phyloP scores from a whole-genome alignment of 2,329 filamentous ascomycete genomes.

The Westerdykella aurantiaca region DNA sequence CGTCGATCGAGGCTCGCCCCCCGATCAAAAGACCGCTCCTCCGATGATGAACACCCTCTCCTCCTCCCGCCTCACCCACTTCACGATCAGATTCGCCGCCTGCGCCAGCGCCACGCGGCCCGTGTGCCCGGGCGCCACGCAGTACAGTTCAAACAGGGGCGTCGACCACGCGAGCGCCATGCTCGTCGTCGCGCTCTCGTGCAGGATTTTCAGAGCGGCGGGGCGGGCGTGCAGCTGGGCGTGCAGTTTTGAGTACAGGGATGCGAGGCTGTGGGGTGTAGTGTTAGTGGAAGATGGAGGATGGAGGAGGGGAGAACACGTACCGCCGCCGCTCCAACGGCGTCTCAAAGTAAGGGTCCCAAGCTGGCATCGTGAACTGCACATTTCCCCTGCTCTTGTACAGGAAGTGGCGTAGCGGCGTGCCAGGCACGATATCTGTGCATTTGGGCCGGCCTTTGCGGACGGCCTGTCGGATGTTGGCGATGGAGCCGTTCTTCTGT shows the following conservation, averaged over 20 bases:
- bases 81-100: conserved; percentile 80
- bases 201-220: conserved; percentile 78
- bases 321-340: conserved; percentile 59
- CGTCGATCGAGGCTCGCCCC: no score
- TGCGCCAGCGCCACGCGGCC: conserved; percentile 64
- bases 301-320: conserved; percentile 8
- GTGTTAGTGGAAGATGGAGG: not conserved
- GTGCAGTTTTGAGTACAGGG: conserved; percentile 79
- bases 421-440: conserved; percentile 72
- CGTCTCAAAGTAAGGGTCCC: conserved; percentile 60
- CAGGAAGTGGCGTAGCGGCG: conserved; percentile 80
- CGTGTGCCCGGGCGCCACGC: conserved; percentile 71
- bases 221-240: conserved; percentile 78
- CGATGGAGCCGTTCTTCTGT: conserved; percentile 67
- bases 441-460: conserved; percentile 64
- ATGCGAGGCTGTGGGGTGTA: conserved; percentile 57
- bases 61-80: conserved; percentile 89
- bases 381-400: conserved; percentile 95
- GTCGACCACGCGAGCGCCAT: conserved; percentile 88
- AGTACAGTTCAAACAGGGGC: conserved; percentile 88
- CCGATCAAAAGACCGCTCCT: conserved; percentile 64
- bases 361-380: conserved; percentile 88
- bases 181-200: conserved; percentile 63
- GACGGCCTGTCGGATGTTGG: conserved; percentile 67
- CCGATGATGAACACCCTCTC: conserved; percentile 95